Evolutionary conservation across 192 early-diverging fungal genomes (phyloP).

Genomic region (Coemansia sp.): DNA sequence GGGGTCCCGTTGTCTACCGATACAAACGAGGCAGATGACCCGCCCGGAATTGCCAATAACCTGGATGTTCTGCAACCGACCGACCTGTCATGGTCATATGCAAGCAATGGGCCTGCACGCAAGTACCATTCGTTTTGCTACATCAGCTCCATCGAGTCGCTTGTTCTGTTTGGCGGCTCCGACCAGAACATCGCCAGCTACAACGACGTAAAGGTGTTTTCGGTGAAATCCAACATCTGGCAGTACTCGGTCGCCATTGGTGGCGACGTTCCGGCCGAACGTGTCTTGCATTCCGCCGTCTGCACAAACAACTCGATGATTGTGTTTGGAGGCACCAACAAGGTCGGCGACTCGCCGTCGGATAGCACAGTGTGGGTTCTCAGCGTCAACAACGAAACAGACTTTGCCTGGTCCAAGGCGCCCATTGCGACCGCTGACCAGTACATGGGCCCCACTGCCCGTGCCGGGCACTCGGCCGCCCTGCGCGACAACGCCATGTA

Average conservation of each 20-base stretch:
- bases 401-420: slow-evolving; percentile 50
- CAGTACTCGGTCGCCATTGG: slow-evolving; percentile 43
- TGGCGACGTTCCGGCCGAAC: slow-evolving; percentile 55
- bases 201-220: slow-evolving; percentile 57
- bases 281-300: slow-evolving; percentile 64
- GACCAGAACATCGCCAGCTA: slow-evolving; percentile 53
- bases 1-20: slow-evolving; percentile 37
- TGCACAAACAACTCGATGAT: slow-evolving; percentile 68
- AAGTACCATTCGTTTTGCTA: slow-evolving; percentile 59
- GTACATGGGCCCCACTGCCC: slow-evolving; percentile 51
- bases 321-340: slow-evolving; percentile 61
- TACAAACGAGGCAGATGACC: slow-evolving; percentile 28
- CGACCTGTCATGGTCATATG: slow-evolving; percentile 60
- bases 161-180: slow-evolving; percentile 67
- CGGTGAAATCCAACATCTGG: slow-evolving; percentile 57
- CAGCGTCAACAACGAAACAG: slow-evolving; percentile 14
- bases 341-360: slow-evolving; percentile 35
- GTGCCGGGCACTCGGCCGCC: slow-evolving; percentile 67
- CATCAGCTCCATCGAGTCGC: slow-evolving; percentile 56
- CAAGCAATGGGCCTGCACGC: slow-evolving; percentile 58
- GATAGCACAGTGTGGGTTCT: slow-evolving; percentile 58
- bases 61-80: slow-evolving; percentile 52
- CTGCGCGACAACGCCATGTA: slow-evolving; percentile 61
- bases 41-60: slow-evolving; percentile 44
- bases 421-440: slow-evolving; percentile 32